Base-by-base conservation (phyloP, 1,139 yeast genomes). In the Kodamaea fungicola region DNA sequence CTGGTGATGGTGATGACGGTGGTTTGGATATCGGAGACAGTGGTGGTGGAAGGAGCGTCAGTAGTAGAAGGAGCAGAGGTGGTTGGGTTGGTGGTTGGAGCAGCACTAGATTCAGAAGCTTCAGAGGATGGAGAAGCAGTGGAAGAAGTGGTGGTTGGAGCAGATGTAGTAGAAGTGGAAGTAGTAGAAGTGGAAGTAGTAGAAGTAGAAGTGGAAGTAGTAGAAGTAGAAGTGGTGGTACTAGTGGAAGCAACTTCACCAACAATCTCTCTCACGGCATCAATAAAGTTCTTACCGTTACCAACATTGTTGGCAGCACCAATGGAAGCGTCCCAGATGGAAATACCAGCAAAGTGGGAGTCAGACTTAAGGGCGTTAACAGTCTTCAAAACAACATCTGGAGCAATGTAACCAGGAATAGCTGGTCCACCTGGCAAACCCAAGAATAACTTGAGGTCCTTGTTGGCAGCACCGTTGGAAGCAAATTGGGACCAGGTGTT, bases 311-410 rank as follows among this genome's bases (percentile, higher is more conserved):
- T 33, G 9, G 12, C 12, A 9, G 26, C 22, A 8, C 46, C 38
- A 9, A 59, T 45, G n/a, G 61, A 54, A 16, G 59, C 57, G 46
- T 57, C 62, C 62, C 62, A 57, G 31, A 57, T 35, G n/a, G 60
- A 49, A 29, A 57, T 42, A 23, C 62, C 62, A 21, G 60, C 62
- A 39, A 57, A 56, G 30, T 12, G 8, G 5, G 21, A 7, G 7
- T 8, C 8, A 12, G 29, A 27, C 34, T 44, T 43, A 31, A 54
- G 52, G 5, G 38, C 37, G 22, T 45, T 38, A 22, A 57, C 34
- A n/a, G 47, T 39, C 4, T 27, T 22, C 29, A 42, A 32, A 16
- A 55, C 51, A 16, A 44, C 38, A 8, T 42, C 37, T 9, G 50
- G 32, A 33, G 42, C 50, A 24, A 48, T 54, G 43, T 46, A 57